Evolutionary conservation across 305 asterid species (phyloP).

Genomic region (Fraxinus xanthoxyloides): DNA sequence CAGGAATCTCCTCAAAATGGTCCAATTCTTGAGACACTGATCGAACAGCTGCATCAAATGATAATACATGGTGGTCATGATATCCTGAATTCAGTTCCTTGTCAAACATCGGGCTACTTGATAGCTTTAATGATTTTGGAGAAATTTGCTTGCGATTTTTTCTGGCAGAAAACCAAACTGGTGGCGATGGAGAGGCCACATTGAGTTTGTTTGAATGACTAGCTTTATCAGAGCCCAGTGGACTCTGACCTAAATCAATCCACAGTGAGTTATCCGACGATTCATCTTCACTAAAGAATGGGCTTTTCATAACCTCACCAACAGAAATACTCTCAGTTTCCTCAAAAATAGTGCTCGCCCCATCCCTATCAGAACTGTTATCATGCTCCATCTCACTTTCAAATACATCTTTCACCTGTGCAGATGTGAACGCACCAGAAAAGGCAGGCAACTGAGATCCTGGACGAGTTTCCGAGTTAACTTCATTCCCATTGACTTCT

Average conservation of each 20-base stretch:
- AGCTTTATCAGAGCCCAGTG: slow-evolving; percentile 60
- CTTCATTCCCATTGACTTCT: slow-evolving; percentile 52
- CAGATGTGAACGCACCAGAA: slow-evolving; percentile 94
- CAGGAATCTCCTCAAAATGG: slow-evolving; percentile 67
- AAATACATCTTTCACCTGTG: slow-evolving; percentile 94
- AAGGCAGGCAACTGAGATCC: slow-evolving; percentile 84
- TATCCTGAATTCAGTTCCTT: slow-evolving; percentile 44
- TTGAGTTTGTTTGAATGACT: slow-evolving; percentile 54
- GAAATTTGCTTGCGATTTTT: slow-evolving; percentile 22
- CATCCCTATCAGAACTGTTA: slow-evolving; percentile 81
- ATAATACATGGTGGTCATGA: slow-evolving; percentile 48
- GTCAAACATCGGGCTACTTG: slow-evolving; percentile 62
- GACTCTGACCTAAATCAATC: slow-evolving; percentile 96
- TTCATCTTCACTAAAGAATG: slow-evolving; percentile 90
- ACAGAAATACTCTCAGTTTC: slow-evolving; percentile 81
- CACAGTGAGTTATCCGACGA: slow-evolving; percentile 91
- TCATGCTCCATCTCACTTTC: slow-evolving; percentile 89
- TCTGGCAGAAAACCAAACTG: slow-evolving; percentile 64
- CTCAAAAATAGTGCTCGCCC: slow-evolving; percentile 87
- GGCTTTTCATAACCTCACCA: slow-evolving; percentile 94
- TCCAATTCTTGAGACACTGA: slow-evolving; percentile 82
- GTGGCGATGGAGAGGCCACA: slow-evolving; percentile 68
- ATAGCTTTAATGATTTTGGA: slow-evolving; percentile 58
- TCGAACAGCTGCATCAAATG: slow-evolving; percentile 90
- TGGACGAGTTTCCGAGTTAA: slow-evolving; percentile 52